Evolutionary conservation across 768 basidiomycete species (phyloP).

Genomic region (Suillus americanus): DNA sequence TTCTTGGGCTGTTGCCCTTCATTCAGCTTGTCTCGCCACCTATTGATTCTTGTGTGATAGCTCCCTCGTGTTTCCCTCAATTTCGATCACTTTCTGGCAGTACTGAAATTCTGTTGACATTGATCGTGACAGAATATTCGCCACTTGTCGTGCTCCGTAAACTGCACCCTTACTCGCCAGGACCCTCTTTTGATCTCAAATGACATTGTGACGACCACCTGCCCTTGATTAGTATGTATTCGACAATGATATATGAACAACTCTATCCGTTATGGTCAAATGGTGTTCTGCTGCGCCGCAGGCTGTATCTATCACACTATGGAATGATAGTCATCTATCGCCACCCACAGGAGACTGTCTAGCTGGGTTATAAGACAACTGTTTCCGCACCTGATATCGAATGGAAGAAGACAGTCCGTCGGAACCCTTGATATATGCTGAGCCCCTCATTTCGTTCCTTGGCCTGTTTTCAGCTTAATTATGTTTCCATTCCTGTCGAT

Average conservation of each 20-base stretch:
- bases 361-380: not conserved
- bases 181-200: not conserved
- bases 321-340: not conserved
- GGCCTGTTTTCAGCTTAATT: not conserved
- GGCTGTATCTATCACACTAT: not conserved
- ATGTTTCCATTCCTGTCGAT: not conserved
- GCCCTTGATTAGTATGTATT: not conserved
- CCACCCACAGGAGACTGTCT: not conserved
- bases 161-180: not conserved
- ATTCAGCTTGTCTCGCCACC: not conserved
- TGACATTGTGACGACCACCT: not conserved
- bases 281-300: not conserved
- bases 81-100: not conserved
- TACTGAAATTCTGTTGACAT: not conserved
- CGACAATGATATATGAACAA: not conserved
- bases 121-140: not conserved
- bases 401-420: not conserved
- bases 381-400: not conserved
- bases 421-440: not conserved
- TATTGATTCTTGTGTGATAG: not conserved
- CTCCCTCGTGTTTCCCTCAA: not conserved
- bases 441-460: not conserved
- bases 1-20: not conserved
- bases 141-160: not conserved
- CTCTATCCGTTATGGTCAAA: not conserved